Evolutionary conservation across 2,329 filamentous ascomycete genomes (phyloP).

Genomic region (Beauveria bassiana): DNA sequence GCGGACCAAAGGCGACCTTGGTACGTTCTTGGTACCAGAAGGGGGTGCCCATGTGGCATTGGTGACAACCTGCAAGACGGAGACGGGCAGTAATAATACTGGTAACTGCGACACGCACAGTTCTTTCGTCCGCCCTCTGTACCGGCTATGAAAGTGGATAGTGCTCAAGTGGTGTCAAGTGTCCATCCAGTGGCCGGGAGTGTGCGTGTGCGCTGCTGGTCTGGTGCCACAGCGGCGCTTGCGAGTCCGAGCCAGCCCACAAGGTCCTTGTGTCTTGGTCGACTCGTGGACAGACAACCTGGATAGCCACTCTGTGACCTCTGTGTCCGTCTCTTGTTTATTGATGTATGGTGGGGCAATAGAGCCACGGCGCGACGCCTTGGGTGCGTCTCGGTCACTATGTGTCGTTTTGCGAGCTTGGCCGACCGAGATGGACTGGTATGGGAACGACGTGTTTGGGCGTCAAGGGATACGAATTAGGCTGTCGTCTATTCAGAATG

Average conservation of each 20-base stretch:
- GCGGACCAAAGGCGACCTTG: conserved; percentile 7
- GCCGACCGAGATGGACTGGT: neutral
- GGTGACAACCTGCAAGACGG: conserved; percentile 4
- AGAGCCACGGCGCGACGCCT: neutral
- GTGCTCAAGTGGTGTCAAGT: neutral
- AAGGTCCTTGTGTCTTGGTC: conserved; percentile 6
- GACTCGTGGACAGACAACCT: neutral
- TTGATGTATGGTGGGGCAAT: neutral
- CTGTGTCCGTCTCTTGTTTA: conserved; percentile 4
- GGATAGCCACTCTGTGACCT: conserved; percentile 6
- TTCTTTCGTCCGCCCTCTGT: neutral
- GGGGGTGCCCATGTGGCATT: neutral
- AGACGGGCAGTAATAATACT: neutral
- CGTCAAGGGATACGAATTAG: neutral
- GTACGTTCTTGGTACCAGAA: conserved; percentile 6
- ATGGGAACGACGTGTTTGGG: neutral
- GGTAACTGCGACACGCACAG: neutral
- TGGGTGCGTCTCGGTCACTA: neutral
- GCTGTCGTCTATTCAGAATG: neutral
- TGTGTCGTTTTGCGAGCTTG: conserved; percentile 6
- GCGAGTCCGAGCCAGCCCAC: conserved; percentile 6
- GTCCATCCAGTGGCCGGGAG: neutral
- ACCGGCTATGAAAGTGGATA: conserved; percentile 4
- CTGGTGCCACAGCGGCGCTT: neutral
- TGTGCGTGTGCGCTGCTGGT: neutral